These are phyloP conservation scores for Fusarium floridanum DNA, from an alignment of 2,329 filamentous ascomycete species.

Conservation along the genomic window DNA sequence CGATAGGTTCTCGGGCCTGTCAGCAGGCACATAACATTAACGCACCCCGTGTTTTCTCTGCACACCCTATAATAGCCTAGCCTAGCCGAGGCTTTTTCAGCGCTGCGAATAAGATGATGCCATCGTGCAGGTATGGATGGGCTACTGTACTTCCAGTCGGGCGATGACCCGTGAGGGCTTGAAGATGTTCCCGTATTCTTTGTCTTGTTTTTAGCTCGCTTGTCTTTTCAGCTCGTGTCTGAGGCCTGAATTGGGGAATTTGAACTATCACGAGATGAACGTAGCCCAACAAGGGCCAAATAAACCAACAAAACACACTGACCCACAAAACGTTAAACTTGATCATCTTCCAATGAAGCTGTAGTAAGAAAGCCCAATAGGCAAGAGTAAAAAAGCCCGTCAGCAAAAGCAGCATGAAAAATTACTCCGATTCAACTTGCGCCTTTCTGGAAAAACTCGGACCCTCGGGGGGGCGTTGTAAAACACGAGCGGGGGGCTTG, in stretches of 20 bases:
- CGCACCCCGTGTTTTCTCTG: not conserved
- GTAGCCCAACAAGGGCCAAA: not conserved
- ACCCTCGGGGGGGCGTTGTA: not conserved
- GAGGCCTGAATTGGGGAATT: not conserved
- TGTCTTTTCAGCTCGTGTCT: not conserved
- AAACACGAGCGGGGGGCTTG: constrained; percentile 9
- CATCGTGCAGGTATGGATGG: not conserved
- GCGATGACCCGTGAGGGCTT: not conserved
- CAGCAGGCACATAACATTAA: not conserved
- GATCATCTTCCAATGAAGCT: not conserved
- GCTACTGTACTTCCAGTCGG: not conserved
- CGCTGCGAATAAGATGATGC: constrained; percentile 7
- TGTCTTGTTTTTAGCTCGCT: not conserved
- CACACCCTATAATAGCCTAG: not conserved
- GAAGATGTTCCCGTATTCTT: not conserved
- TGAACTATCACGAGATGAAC: not conserved
- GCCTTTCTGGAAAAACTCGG: not conserved
- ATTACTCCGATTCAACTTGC: not conserved
- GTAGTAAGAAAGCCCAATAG: not conserved
- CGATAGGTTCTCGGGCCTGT: constrained; percentile 3
- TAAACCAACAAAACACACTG: not conserved
- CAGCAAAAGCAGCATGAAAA: not conserved
- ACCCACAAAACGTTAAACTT: not conserved
- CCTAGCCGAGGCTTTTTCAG: not conserved
- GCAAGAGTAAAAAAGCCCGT: not conserved